Conservation (phyloP, 495 filamentous ascomycete genomes). For the Hypomontagnella submonticulosa region DNA sequence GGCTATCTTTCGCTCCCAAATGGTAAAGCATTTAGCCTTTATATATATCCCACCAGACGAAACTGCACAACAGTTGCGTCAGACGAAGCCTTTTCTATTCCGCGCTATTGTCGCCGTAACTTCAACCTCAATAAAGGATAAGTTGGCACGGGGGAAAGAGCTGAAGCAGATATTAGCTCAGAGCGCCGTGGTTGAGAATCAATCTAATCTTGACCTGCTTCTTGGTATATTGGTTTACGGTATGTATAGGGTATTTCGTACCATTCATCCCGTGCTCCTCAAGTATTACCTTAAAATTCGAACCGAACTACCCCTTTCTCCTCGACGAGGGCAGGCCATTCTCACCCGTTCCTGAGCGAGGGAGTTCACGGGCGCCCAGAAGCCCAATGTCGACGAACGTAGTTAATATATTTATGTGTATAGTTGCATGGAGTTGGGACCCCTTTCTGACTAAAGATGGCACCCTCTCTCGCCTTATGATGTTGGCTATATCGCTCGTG, state of each 20-base stretch:
- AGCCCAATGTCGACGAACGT: too few species aligned
- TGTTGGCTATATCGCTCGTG: slow-evolving; percentile 59
- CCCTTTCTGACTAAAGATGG: slow-evolving; percentile 32
- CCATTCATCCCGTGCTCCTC: too few species aligned
- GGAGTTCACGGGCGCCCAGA: too few species aligned
- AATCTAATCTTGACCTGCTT: slow-evolving; percentile 62
- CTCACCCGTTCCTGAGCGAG: too few species aligned
- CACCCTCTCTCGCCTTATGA: slow-evolving; percentile 52
- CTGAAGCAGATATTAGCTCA: slow-evolving; percentile 55
- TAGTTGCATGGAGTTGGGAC: slow-evolving; percentile 52
- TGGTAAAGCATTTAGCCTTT: slow-evolving; percentile 58
- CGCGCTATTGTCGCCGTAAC: slow-evolving; percentile 60
- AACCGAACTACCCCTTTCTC: too few species aligned
- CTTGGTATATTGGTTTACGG: slow-evolving; percentile 59
- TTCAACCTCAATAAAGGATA: slow-evolving; percentile 49
- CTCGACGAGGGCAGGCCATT: too few species aligned
- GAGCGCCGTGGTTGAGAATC: slow-evolving; percentile 51
- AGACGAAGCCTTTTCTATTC: slow-evolving; percentile 61
- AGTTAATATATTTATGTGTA: too few species aligned
- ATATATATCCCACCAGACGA: slow-evolving; percentile 53
- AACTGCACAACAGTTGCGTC: slow-evolving; percentile 56
- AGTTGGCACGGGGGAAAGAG: slow-evolving; percentile 45
- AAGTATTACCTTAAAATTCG: too few species aligned
- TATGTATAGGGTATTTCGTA: too few species aligned
- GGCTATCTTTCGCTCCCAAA: slow-evolving; percentile 54